Evolutionary conservation across 1,139 yeast species (phyloP).

Genomic region (Lodderomyces parapsilosis): DNA sequence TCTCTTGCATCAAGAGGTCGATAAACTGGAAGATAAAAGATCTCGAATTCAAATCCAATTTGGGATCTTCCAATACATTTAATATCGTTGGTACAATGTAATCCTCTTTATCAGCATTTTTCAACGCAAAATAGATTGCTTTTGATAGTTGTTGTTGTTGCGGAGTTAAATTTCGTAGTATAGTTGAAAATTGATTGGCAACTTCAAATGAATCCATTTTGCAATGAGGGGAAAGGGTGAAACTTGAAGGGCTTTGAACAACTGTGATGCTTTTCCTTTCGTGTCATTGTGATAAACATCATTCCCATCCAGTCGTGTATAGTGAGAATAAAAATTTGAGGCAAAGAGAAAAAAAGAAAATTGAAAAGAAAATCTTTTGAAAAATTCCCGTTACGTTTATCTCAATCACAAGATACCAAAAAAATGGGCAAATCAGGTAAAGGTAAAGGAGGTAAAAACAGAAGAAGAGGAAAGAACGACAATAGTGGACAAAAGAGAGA

Average conservation of each 20-base stretch:
- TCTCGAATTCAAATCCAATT: conserved; percentile 56
- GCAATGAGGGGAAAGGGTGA: too few relatives aligned
- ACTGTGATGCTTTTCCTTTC: not conserved
- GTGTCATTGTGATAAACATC: too few relatives aligned
- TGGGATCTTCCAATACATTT: conserved; percentile 56
- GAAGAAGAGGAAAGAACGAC: conserved; percentile 99
- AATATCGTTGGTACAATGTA: conserved; percentile 70
- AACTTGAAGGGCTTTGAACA: too few relatives aligned
- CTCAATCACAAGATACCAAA: not conserved
- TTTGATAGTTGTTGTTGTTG: conserved; percentile 54
- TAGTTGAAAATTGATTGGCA: conserved; percentile 63
- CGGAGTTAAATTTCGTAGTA: conserved; percentile 61
- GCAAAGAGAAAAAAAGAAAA: conserved; percentile 2
- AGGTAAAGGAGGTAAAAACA: conserved; percentile 74
- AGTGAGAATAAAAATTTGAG: not conserved
- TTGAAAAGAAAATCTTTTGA: conserved; percentile 3
- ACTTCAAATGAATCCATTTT: conserved; percentile 80
- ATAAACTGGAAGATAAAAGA: conserved; percentile 69
- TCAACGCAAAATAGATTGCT: conserved; percentile 60
- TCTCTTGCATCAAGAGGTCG: conserved; percentile 52
- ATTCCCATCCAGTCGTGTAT: too few relatives aligned
- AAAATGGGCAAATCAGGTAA: conserved; percentile 52
- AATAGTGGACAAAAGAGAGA: conserved; percentile 92
- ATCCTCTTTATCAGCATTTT: conserved; percentile 61
- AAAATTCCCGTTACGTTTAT: conserved; percentile 3